Conservation (phyloP, 148 eudicot species). For the Amaranthus palmeri region DNA sequence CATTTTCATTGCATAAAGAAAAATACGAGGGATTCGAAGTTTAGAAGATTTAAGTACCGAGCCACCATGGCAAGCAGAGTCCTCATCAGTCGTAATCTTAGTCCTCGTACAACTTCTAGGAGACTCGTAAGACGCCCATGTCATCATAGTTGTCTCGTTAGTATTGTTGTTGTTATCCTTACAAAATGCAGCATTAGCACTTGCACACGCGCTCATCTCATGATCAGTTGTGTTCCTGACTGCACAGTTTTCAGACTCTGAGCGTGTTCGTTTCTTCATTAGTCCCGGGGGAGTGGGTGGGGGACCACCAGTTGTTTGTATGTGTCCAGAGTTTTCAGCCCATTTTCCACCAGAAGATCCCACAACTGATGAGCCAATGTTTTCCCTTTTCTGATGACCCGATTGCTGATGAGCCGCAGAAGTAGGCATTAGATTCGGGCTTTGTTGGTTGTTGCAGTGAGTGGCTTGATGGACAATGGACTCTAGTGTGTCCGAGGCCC, state of each 20-base stretch:
- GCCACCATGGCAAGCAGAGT: slow-evolving; percentile 55
- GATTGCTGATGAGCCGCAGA: not conserved
- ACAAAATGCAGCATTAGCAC: slow-evolving; percentile 45
- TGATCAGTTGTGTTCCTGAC: slow-evolving; percentile 13
- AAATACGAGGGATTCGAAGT: not conserved
- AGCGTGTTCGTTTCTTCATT: slow-evolving; percentile 36
- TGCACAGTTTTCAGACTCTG: slow-evolving; percentile 33
- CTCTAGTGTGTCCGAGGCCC: slow-evolving; percentile 59
- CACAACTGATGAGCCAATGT: slow-evolving; percentile 30
- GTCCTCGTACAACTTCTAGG: slow-evolving; percentile 42
- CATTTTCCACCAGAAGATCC: slow-evolving; percentile 41
- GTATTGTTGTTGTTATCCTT: slow-evolving; percentile 20
- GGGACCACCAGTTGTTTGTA: slow-evolving; percentile 5
- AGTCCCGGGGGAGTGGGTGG: slow-evolving; percentile 22
- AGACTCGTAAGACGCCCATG: slow-evolving; percentile 63
- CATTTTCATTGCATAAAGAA: not conserved
- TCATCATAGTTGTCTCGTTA: slow-evolving; percentile 46
- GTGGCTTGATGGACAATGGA: slow-evolving; percentile 77
- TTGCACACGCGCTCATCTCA: slow-evolving; percentile 48
- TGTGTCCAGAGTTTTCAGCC: slow-evolving; percentile 25
- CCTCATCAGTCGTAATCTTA: slow-evolving; percentile 56
- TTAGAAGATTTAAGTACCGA: slow-evolving; percentile 38
- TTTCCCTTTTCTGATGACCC: slow-evolving; percentile 24
- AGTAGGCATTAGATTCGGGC: slow-evolving; percentile 14
- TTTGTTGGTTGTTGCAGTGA: slow-evolving; percentile 26